A percentile compares a stretch with the other conserved stretches of the same genome.
phyloP scores from a whole-genome alignment of 2,329 filamentous ascomycete species.

The Xylariaceae sp. region DNA sequence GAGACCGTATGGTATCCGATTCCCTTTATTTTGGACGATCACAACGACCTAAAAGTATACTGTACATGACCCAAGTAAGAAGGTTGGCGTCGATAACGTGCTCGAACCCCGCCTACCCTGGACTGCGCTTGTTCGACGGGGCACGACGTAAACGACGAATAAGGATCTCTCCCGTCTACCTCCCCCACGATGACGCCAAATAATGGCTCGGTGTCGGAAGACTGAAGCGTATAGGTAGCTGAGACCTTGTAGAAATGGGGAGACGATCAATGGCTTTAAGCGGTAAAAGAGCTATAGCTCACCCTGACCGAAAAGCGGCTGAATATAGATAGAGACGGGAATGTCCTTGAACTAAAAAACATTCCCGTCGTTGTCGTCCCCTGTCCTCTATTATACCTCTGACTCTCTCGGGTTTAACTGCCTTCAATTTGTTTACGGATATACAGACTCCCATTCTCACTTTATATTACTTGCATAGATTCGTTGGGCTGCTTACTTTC shows the following conservation, averaged over 20 bases:
- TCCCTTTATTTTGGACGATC: too few species aligned
- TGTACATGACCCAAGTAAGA: slow-evolving; percentile 11
- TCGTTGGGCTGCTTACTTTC: slow-evolving; percentile 12
- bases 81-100: slow-evolving; percentile 32
- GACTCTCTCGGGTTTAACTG: not conserved
- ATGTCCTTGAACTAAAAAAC: not conserved
- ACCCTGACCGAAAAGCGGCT: not conserved
- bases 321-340: not conserved
- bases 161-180: not conserved
- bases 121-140: not conserved
- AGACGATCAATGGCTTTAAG: too few species aligned
- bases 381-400: not conserved
- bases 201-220: slow-evolving; percentile 23
- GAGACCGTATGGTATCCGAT: too few species aligned
- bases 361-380: not conserved
- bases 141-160: slow-evolving; percentile 10
- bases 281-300: too few species aligned
- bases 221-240: not conserved
- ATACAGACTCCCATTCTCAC: not conserved
- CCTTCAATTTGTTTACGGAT: not conserved
- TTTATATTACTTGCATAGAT: slow-evolving; percentile 5
- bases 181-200: slow-evolving; percentile 29
- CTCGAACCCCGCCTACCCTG: slow-evolving; percentile 24
- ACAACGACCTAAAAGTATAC: too few species aligned
- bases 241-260: too few species aligned